Base-by-base conservation (phyloP, 495 filamentous ascomycete genomes). In the Penicillium goetzii region DNA sequence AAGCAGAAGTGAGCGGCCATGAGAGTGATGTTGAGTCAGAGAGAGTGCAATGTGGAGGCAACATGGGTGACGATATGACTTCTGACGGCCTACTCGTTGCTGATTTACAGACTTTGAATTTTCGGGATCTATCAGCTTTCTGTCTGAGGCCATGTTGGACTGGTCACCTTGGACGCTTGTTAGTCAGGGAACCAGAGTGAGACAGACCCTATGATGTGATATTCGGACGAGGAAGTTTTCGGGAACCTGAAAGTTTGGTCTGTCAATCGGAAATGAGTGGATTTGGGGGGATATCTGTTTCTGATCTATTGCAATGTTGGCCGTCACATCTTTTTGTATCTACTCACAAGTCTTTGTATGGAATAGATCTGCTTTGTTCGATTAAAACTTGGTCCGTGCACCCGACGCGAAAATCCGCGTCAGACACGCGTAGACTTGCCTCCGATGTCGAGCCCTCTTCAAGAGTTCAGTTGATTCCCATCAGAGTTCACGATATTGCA, bases 381-480 rank as follows among this genome's bases (percentile, higher is more conserved):
- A 74, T 78, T 54, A 69, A 75, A 69, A 68, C n/a, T 0, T 76
- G 76, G 77, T 70, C 77, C 63, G 77, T 80, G 69, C 69, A 17
- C 52, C 30, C 12, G 30, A 70, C 69, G 64, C 69, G 69, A 67
- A 69, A 69, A 67, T 62, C 62, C 69, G 69, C 69, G 69, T 67
- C 30, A 3, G 33, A 28, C 53, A 41, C 53, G 60, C 50, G 43
- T 25, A 36, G 17, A 17, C 14, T n/a, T 9, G 47, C 26, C 47
- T n/a, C 23, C 4, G 23, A 17, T 17, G 3, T 28, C 25, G n/a
- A 51, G 23, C 9, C 30, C 26, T 51, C 2, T 12, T 51, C 58
- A 19, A 33, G 45, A 26, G 30, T 30, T 28, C 25, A 2, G 23
- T 17, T 30, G 12, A 7, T 8, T 17, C 25, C 47, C 23, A 50